These are phyloP conservation scores for Epichloe aotearoae DNA, from an alignment of 2,329 filamentous ascomycete genomes.

Conservation along the genomic window DNA sequence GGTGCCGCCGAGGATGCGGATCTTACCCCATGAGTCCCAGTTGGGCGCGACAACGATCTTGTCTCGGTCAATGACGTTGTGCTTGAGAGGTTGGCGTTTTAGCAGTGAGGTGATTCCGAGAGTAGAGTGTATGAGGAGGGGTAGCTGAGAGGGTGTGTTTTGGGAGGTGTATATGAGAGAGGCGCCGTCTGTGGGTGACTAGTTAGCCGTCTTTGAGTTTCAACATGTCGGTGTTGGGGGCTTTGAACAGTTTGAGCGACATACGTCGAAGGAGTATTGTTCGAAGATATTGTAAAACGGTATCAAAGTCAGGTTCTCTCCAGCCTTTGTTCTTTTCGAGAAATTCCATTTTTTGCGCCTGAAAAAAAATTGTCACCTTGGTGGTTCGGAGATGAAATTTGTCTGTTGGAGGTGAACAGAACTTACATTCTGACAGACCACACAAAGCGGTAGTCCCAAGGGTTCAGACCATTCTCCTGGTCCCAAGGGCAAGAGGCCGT, in stretches of 20 bases:
- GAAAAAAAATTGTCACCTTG: neutral
- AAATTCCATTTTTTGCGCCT: constrained; percentile 77
- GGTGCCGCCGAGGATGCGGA: constrained; percentile 76
- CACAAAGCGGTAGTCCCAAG: constrained; percentile 72
- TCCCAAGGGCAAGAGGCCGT: constrained; percentile 63
- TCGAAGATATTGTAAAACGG: constrained; percentile 82
- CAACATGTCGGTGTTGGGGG: no score
- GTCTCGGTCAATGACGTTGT: constrained; percentile 86
- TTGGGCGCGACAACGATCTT: constrained; percentile 91
- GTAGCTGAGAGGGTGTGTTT: constrained; percentile 62
- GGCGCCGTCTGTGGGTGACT: constrained; percentile 48
- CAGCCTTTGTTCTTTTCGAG: constrained; percentile 82
- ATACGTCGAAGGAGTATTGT: constrained; percentile 78
- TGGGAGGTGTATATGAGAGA: constrained; percentile 78
- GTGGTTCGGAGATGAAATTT: neutral
- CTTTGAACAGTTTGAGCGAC: constrained; percentile 17
- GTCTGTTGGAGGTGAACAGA: constrained; percentile 3
- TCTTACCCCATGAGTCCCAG: constrained; percentile 98
- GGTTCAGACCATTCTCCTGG: constrained; percentile 90
- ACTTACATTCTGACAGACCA: constrained; percentile 88
- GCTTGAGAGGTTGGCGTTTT: constrained; percentile 65
- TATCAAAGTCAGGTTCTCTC: constrained; percentile 95
- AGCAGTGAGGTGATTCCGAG: constrained; percentile 75
- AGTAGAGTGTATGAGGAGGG: constrained; percentile 70
- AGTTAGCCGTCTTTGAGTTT: neutral